phyloP scores from a whole-genome alignment of 805 yeast genomes.

The Lipomyces starkeyi region DNA sequence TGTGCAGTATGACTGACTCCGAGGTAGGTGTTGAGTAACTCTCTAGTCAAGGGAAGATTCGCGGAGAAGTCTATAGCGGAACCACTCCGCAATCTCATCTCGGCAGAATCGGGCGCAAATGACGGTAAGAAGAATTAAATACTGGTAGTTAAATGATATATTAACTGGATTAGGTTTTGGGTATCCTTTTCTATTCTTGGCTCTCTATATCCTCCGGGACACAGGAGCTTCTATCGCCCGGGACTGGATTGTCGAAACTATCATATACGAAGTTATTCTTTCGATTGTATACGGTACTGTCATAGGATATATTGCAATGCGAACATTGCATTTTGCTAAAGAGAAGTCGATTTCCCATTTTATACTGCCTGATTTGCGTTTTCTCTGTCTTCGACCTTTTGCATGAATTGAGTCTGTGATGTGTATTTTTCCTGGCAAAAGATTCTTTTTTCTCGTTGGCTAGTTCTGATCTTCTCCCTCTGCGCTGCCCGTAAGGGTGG shows the following conservation, averaged over 20 bases:
- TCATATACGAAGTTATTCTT: slow-evolving; percentile 66
- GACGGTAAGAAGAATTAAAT: slow-evolving; percentile 47
- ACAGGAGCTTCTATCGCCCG: slow-evolving; percentile 60
- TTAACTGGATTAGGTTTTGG: slow-evolving; percentile 52
- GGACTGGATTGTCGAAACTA: slow-evolving; percentile 66
- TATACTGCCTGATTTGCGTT: neutral
- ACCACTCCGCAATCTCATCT: slow-evolving; percentile 62
- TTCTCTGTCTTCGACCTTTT: neutral
- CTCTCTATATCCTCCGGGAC: slow-evolving; percentile 60
- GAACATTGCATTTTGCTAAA: slow-evolving; percentile 61
- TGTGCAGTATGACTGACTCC: neutral
- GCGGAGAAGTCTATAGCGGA: slow-evolving; percentile 67
- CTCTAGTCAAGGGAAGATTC: slow-evolving; percentile 74
- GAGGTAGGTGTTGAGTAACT: slow-evolving; percentile 58
- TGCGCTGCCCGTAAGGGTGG: neutral
- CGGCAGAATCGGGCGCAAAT: slow-evolving; percentile 78
- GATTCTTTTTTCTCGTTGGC: neutral
- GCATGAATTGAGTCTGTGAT: neutral
- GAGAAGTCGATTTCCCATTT: slow-evolving; percentile 41
- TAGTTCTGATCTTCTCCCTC: neutral
- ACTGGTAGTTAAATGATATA: neutral
- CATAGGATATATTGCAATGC: slow-evolving; percentile 59
- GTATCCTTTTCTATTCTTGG: slow-evolving; percentile 66
- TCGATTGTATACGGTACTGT: slow-evolving; percentile 57
- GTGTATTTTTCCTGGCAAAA: neutral